Percentiles rank a stretch among this genome's conserved stretches.
These are phyloP conservation scores for Plectranthus barbatus DNA, from an alignment of 257 asterid genomes.

Conservation along the genomic window DNA sequence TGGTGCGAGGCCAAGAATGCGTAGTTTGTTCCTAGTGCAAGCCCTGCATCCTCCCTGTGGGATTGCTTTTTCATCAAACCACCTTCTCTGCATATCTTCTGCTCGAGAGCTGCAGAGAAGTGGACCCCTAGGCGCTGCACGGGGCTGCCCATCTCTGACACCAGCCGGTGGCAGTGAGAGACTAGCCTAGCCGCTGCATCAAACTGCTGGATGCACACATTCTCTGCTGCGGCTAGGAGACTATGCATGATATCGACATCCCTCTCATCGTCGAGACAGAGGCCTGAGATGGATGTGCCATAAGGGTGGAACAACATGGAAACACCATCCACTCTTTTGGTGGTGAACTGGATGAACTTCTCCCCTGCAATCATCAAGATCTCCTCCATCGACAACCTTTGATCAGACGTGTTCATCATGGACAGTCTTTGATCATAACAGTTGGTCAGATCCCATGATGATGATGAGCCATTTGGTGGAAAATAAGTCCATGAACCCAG, in stretches of 20 bases:
- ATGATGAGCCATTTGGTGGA: constrained; percentile 6
- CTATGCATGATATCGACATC: constrained; percentile 43
- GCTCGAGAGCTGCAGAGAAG: constrained; percentile 42
- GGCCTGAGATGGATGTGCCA: constrained; percentile 34
- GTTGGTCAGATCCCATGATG: constrained; percentile 24
- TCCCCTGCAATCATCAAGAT: constrained; percentile 50
- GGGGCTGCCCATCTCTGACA: constrained; percentile 37
- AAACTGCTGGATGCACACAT: constrained; percentile 23
- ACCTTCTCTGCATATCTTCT: constrained; percentile 29
- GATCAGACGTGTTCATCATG: neutral
- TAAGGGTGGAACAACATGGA: constrained; percentile 52
- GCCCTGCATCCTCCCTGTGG: neutral
- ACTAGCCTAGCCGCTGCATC: constrained; percentile 32
- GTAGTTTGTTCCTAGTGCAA: constrained; percentile 32
- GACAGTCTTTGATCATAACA: too few relatives aligned
- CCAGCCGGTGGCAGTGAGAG: constrained; percentile 31
- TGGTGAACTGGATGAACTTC: constrained; percentile 45
- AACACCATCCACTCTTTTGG: constrained; percentile 37
- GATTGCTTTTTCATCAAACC: constrained; percentile 17
- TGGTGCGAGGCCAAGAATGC: constrained; percentile 45
- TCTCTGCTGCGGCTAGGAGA: constrained; percentile 52
- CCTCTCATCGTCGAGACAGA: constrained; percentile 34
- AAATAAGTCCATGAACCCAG: constrained; percentile 17
- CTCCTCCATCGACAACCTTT: constrained; percentile 34
- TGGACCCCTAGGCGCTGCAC: constrained; percentile 49